phyloP scores from a whole-genome alignment of 2,329 filamentous ascomycete species.

The Pseudogymnoascus sp. region DNA sequence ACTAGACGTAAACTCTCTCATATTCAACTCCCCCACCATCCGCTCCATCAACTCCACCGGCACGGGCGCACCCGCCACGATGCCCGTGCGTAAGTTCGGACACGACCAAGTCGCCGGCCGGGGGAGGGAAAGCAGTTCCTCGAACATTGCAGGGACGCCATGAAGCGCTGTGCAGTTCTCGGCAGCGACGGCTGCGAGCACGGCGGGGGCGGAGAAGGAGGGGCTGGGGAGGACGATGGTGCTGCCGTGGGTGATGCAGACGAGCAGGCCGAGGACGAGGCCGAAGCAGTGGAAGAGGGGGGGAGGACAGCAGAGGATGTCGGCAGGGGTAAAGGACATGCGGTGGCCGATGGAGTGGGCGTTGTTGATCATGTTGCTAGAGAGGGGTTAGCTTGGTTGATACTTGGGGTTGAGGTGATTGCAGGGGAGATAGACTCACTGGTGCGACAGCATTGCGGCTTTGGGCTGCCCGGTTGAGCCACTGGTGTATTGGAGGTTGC shows the following conservation, averaged over 20 bases:
- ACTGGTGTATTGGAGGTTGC: slow-evolving; percentile 66
- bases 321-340: slow-evolving; percentile 50
- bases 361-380: slow-evolving; percentile 23
- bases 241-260: slow-evolving; percentile 63
- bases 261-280: slow-evolving; percentile 66
- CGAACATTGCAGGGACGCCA: slow-evolving; percentile 68
- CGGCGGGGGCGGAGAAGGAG: slow-evolving; percentile 60
- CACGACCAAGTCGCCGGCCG: slow-evolving; percentile 21
- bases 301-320: slow-evolving; percentile 71
- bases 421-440: slow-evolving; percentile 12
- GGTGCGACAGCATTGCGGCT: slow-evolving; percentile 59
- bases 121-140: slow-evolving; percentile 21
- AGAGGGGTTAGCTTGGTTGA: background rate
- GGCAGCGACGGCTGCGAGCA: slow-evolving; percentile 56
- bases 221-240: slow-evolving; percentile 70
- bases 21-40: slow-evolving; percentile 61
- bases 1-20: slow-evolving; percentile 64
- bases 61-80: slow-evolving; percentile 70
- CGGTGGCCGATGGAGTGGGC: slow-evolving; percentile 18
- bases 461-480: slow-evolving; percentile 68
- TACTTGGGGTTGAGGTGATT: background rate
- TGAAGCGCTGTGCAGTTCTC: slow-evolving; percentile 67
- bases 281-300: slow-evolving; percentile 84
- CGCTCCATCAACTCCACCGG: slow-evolving; percentile 66
- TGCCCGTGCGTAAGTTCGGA: slow-evolving; percentile 59